Conservation (phyloP, 306 rosid species). For the Echinosophora koreensis region DNA sequence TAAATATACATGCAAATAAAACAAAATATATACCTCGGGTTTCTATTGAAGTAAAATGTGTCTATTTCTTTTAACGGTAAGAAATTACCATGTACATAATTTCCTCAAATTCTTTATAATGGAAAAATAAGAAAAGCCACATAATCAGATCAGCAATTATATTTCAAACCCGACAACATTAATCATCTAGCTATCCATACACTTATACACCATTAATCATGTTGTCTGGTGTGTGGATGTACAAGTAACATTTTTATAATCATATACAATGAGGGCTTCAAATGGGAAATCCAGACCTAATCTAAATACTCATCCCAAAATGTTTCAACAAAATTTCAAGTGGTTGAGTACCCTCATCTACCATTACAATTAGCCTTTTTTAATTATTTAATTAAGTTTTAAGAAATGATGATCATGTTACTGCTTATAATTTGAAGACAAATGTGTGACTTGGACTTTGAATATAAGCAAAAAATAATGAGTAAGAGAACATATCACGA, state of each 20-base stretch:
- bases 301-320: slow-evolving; percentile 1
- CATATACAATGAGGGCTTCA: not conserved
- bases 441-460: slow-evolving; percentile 44
- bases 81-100: too few relatives aligned
- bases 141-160: too few relatives aligned
- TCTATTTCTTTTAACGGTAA: too few relatives aligned
- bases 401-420: slow-evolving; percentile 26
- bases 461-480: slow-evolving; percentile 48
- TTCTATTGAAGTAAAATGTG: too few relatives aligned
- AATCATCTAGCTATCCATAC: too few relatives aligned
- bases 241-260: not conserved
- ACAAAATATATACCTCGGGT: too few relatives aligned
- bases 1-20: too few relatives aligned
- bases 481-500: not conserved
- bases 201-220: too few relatives aligned
- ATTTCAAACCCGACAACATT: too few relatives aligned
- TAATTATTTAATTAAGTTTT: slow-evolving; percentile 20
- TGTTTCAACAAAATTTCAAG: not conserved
- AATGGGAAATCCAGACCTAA: not conserved
- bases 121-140: too few relatives aligned
- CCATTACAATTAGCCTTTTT: not conserved
- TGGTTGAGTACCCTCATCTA: not conserved
- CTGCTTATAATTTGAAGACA: not conserved
- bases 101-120: too few relatives aligned
- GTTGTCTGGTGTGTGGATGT: too few relatives aligned